phyloP scores from a whole-genome alignment of 148 eudicot species.

The Amaranthus palmeri region DNA sequence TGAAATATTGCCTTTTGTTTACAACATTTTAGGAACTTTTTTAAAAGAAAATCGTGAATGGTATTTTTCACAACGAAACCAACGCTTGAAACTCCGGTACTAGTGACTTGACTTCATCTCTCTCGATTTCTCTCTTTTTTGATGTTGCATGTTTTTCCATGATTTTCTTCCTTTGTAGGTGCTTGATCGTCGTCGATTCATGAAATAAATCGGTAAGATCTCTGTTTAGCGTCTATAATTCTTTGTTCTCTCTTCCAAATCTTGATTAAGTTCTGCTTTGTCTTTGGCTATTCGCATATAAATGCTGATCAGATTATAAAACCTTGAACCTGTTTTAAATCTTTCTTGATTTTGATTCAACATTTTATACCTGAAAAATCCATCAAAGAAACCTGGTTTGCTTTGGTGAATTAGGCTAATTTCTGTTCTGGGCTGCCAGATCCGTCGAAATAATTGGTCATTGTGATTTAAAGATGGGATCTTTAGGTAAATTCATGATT shows the following conservation, averaged over 20 bases:
- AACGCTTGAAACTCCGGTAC: not conserved
- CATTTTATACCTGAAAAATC: not conserved
- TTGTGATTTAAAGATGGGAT: conserved; percentile 36
- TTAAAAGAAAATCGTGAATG: not conserved
- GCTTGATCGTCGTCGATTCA: not conserved
- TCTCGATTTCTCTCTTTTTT: not conserved
- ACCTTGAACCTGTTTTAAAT: conserved; percentile 7
- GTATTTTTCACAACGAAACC: not conserved
- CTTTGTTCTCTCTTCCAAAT: not conserved
- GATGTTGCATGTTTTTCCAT: not conserved
- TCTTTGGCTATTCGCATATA: not conserved
- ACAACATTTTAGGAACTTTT: too few relatives aligned
- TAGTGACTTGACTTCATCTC: too few relatives aligned
- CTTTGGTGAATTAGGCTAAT: not conserved
- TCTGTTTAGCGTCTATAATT: not conserved
- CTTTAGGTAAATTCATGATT: conserved; percentile 41
- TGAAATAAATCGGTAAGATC: not conserved
- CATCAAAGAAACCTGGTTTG: not conserved
- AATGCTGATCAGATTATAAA: not conserved
- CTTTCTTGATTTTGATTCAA: not conserved
- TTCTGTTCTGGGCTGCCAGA: conserved; percentile 46
- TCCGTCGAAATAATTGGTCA: conserved; percentile 22
- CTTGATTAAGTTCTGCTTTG: not conserved
- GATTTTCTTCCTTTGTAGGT: not conserved
- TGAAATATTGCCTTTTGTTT: too few relatives aligned